A percentile compares a stretch with the other conserved stretches of the same genome.
Evolutionary conservation across 2,329 filamentous ascomycete genomes (phyloP).

Genomic region (Alternaria panax): DNA sequence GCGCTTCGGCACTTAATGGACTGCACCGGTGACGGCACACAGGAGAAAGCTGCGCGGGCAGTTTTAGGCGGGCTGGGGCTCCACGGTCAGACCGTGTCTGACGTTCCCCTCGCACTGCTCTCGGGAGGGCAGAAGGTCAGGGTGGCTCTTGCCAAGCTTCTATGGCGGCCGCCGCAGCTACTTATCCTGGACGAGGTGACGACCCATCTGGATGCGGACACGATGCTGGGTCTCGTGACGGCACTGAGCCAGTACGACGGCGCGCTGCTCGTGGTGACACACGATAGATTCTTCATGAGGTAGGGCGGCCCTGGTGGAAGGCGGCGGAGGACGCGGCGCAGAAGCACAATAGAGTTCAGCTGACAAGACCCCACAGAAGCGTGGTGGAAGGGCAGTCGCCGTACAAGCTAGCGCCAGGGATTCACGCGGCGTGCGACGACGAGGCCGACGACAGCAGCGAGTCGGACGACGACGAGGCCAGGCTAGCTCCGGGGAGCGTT

Average conservation of each 20-base stretch:
- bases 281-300: conserved; percentile 83
- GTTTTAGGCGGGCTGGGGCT: conserved; percentile 74
- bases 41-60: conserved; percentile 72
- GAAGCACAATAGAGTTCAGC: conserved; percentile 5
- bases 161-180: conserved; percentile 74
- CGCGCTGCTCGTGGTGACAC: conserved; percentile 77
- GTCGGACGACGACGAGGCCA: conserved; percentile 55
- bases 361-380: conserved; percentile 55
- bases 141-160: conserved; percentile 71
- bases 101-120: conserved; percentile 74
- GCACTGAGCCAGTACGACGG: conserved; percentile 74
- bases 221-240: conserved; percentile 73
- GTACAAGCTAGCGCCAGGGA: conserved; percentile 47
- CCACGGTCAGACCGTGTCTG: conserved; percentile 72
- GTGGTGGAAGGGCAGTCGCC: conserved; percentile 69
- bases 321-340: not conserved
- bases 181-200: conserved; percentile 83
- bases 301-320: conserved; percentile 38
- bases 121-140: conserved; percentile 77
- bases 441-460: conserved; percentile 54
- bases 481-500: conserved; percentile 52
- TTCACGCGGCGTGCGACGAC: conserved; percentile 54
- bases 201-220: conserved; percentile 85
- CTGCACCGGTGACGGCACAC: conserved; percentile 61
- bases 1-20: conserved; percentile 69